These are phyloP conservation scores for Sanghuangporus sanghuang DNA, from an alignment of 1,284 basidiomycete species.

Conservation along the genomic window DNA sequence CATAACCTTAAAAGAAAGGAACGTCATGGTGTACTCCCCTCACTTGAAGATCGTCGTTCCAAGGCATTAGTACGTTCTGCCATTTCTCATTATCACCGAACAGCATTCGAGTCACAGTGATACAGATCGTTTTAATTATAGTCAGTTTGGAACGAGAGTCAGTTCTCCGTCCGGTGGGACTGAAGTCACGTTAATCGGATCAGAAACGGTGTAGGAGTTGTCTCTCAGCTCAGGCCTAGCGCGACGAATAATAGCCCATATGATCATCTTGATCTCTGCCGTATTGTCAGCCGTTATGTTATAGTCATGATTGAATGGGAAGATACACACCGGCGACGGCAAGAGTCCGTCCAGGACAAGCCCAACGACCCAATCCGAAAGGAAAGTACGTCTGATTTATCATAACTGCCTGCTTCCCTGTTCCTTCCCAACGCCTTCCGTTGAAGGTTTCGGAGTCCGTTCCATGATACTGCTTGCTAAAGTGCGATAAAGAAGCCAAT, in stretches of 20 bases:
- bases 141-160: not conserved
- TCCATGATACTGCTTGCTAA: slow-evolving; percentile 27
- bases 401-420: slow-evolving; percentile 29
- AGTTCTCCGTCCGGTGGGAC: slow-evolving; percentile 23
- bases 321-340: slow-evolving; percentile 30
- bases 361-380: slow-evolving; percentile 34
- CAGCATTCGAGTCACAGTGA: too few species aligned
- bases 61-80: too few species aligned
- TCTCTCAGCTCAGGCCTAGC: slow-evolving; percentile 29
- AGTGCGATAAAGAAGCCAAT: slow-evolving; percentile 29
- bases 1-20: too few species aligned
- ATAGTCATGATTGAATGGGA: not conserved
- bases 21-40: too few species aligned
- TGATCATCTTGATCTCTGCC: slow-evolving; percentile 34
- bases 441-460: slow-evolving; percentile 28
- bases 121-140: not conserved
- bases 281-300: not conserved
- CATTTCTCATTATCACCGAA: too few species aligned
- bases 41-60: too few species aligned
- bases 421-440: slow-evolving; percentile 31
- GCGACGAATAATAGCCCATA: slow-evolving; percentile 28
- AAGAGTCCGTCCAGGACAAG: slow-evolving; percentile 31
- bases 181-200: slow-evolving; percentile 30
- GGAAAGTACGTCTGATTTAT: slow-evolving; percentile 29
- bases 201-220: slow-evolving; percentile 29